phyloP scores from a whole-genome alignment of 805 yeast genomes.

The Saccharomycopsis amapae region DNA sequence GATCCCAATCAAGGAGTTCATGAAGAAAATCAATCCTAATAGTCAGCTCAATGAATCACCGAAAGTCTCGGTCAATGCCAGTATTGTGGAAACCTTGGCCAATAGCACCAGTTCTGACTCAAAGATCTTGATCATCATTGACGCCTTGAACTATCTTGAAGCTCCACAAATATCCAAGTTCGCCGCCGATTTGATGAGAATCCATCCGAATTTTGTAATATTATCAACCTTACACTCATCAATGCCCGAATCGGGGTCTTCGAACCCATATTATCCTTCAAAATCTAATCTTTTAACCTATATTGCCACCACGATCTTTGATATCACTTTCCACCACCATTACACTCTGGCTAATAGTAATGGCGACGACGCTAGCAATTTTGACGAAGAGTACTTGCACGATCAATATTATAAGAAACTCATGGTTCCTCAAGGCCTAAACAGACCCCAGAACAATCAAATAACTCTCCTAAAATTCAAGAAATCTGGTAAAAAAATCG shows the following conservation, averaged over 20 bases:
- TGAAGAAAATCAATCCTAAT: slow-evolving; percentile 5
- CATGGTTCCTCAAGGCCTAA: slow-evolving; percentile 45
- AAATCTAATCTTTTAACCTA: slow-evolving; percentile 47
- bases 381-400: slow-evolving; percentile 45
- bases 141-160: slow-evolving; percentile 57
- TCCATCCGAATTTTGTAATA: slow-evolving; percentile 39
- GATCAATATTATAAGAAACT: slow-evolving; percentile 31
- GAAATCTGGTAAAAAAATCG: slow-evolving; percentile 74
- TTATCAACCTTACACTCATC: slow-evolving; percentile 44
- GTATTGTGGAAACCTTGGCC: slow-evolving; percentile 21
- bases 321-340: slow-evolving; percentile 24
- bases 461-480: slow-evolving; percentile 60
- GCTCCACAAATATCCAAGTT: slow-evolving; percentile 34
- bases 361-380: slow-evolving; percentile 14
- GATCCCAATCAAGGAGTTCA: not conserved
- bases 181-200: slow-evolving; percentile 35
- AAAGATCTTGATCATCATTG: slow-evolving; percentile 49
- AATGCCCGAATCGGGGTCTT: slow-evolving; percentile 30
- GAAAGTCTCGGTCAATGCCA: slow-evolving; percentile 13
- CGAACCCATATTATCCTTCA: slow-evolving; percentile 40
- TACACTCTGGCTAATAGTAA: slow-evolving; percentile 19
- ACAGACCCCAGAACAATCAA: slow-evolving; percentile 29
- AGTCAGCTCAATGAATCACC: not conserved
- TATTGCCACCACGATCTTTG: slow-evolving; percentile 70
- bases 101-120: slow-evolving; percentile 24